These are phyloP conservation scores for Saxophila tyrrhenica DNA, from an alignment of 495 filamentous ascomycete genomes.

Conservation along the genomic window DNA sequence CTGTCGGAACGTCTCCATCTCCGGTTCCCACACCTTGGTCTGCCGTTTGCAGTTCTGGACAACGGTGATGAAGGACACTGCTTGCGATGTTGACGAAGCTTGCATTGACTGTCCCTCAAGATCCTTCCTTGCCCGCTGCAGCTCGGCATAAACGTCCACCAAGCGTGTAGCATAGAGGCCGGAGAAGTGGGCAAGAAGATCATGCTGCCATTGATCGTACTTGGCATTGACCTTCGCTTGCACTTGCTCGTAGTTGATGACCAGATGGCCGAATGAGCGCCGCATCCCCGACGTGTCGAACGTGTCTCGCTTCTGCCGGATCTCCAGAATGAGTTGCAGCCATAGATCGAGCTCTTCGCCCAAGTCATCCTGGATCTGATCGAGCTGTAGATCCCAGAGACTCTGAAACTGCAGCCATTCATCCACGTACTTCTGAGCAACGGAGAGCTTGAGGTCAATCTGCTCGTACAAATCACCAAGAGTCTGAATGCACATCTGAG, in stretches of 20 bases:
- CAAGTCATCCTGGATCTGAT: conserved; percentile 82
- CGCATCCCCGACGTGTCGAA: conserved; percentile 93
- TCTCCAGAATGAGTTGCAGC: conserved; percentile 90
- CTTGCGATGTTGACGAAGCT: conserved; percentile 85
- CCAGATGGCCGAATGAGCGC: conserved; percentile 81
- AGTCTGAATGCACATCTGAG: conserved; percentile 62
- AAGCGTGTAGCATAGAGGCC: conserved; percentile 77
- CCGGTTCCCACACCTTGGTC: conserved; percentile 84
- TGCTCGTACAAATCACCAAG: conserved; percentile 67
- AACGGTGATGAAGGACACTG: conserved; percentile 94
- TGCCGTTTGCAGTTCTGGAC: conserved; percentile 93
- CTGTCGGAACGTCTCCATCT: conserved; percentile 89
- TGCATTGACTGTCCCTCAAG: conserved; percentile 84
- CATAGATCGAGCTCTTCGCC: conserved; percentile 86
- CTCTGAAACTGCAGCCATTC: conserved; percentile 99
- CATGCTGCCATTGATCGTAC: conserved; percentile 99
- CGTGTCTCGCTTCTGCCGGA: conserved; percentile 80
- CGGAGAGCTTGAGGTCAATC: conserved; percentile 65
- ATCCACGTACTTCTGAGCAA: conserved; percentile 74
- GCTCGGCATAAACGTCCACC: conserved; percentile 76
- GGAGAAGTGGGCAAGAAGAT: conserved; percentile 87
- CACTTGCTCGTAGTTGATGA: conserved; percentile 94
- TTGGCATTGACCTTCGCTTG: conserved; percentile 96
- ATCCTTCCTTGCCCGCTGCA: conserved; percentile 76
- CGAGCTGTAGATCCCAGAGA: conserved; percentile 91